Percentiles rank a stretch among this genome's conserved stretches.
phyloP scores from a whole-genome alignment of 1,284 basidiomycete genomes.

The Ustanciosporium gigantosporum region DNA sequence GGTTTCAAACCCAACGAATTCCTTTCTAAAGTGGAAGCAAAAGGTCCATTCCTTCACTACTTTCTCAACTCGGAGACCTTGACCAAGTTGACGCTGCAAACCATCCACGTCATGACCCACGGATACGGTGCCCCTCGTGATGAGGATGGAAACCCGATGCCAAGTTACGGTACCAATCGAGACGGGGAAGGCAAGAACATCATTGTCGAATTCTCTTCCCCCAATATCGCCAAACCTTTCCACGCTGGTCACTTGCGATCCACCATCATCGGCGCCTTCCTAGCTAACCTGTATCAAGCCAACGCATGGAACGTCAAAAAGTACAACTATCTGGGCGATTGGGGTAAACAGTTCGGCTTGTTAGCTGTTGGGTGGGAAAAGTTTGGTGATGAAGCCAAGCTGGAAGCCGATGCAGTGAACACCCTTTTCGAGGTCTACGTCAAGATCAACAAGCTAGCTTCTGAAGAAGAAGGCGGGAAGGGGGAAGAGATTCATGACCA shows the following conservation, averaged over 20 bases:
- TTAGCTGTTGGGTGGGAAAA: conserved; percentile 90
- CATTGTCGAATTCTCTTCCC: conserved; percentile 83
- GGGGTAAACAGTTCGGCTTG: conserved; percentile 67
- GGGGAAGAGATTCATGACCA: conserved; percentile 74
- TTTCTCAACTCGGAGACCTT: conserved; percentile 66
- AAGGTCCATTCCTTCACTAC: conserved; percentile 56
- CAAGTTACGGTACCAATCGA: conserved; percentile 57
- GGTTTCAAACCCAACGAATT: conserved; percentile 62
- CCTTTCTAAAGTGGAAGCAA: conserved; percentile 36
- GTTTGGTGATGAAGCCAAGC: conserved; percentile 81
- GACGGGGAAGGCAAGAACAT: conserved; percentile 53
- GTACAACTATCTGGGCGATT: conserved; percentile 78
- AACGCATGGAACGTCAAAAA: conserved; percentile 89
- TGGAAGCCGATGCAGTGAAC: conserved; percentile 87
- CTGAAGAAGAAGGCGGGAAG: conserved; percentile 65
- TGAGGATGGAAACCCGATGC: conserved; percentile 43
- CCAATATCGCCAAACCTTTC: conserved; percentile 98
- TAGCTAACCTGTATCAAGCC: conserved; percentile 86
- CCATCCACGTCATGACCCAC: conserved; percentile 77
- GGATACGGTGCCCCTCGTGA: conserved; percentile 46
- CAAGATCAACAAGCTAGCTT: conserved; percentile 83
- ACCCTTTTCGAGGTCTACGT: conserved; percentile 95
- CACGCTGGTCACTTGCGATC: conserved; percentile 95
- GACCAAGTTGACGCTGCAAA: conserved; percentile 75
- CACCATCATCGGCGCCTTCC: conserved; percentile 95